Percentiles rank a stretch among this genome's conserved stretches.
These are phyloP conservation scores for Dactylellina drechsleri DNA, from an alignment of 2,329 filamentous ascomycete species.

Conservation along the genomic window DNA sequence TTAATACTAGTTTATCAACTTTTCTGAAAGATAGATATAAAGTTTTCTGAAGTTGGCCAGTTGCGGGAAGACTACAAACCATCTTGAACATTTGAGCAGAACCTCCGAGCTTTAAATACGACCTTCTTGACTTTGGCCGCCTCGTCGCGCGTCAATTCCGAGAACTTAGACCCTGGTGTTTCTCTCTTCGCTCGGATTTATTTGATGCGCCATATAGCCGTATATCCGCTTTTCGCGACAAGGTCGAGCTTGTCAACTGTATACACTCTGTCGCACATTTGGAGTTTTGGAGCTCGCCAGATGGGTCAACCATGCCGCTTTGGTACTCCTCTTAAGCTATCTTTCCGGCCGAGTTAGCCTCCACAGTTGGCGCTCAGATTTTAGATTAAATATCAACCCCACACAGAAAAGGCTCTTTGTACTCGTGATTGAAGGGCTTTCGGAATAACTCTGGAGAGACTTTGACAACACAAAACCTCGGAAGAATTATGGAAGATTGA, in stretches of 20 bases:
- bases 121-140: conserved; percentile 26
- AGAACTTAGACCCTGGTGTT: conserved; percentile 49
- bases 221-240: conserved; percentile 45
- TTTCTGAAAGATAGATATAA: conserved; percentile 7
- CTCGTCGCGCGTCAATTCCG: conserved; percentile 50
- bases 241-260: conserved; percentile 50
- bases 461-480: conserved; percentile 43
- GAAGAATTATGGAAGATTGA: conserved; percentile 41
- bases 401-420: conserved; percentile 1
- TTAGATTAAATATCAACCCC: conserved; percentile 25
- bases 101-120: conserved; percentile 55
- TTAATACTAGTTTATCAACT: conserved; percentile 30
- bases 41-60: conserved; percentile 14
- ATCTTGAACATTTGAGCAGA: conserved; percentile 53
- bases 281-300: conserved; percentile 52
- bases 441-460: conserved; percentile 51
- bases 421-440: conserved; percentile 18
- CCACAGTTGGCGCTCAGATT: conserved; percentile 13
- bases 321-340: conserved; percentile 45
- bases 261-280: conserved; percentile 41
- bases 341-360: conserved; percentile 49
- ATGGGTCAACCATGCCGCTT: conserved; percentile 41
- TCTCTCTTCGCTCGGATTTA: conserved; percentile 54
- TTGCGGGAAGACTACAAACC: conserved; percentile 36
- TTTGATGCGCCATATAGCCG: conserved; percentile 54